phyloP scores from a whole-genome alignment of 2,329 filamentous ascomycete genomes.

The Aspergillus viridinutans region DNA sequence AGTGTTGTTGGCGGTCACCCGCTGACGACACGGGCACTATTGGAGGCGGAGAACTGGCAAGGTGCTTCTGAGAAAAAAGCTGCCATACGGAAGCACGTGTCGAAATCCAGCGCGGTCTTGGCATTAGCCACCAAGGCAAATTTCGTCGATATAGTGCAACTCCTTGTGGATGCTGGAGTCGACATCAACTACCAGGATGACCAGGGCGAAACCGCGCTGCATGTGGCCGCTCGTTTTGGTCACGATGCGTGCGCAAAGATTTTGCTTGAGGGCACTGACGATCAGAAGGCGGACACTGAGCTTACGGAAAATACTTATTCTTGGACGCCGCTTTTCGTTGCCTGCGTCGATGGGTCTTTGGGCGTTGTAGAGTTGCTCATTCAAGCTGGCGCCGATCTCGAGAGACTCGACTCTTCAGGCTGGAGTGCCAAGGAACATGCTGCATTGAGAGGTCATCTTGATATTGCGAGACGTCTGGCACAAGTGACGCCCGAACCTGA shows the following conservation, averaged over 20 bases:
- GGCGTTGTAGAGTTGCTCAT: conserved; percentile 72
- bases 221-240: conserved; percentile 85
- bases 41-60: conserved; percentile 76
- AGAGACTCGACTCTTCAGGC: conserved; percentile 75
- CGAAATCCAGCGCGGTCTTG: conserved; percentile 82
- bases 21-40: conserved; percentile 73
- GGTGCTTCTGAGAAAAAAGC: conserved; percentile 60
- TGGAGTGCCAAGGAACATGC: conserved; percentile 96
- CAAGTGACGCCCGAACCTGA: conserved; percentile 48
- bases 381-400: conserved; percentile 70
- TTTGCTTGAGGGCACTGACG: conserved; percentile 64
- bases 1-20: conserved; percentile 89
- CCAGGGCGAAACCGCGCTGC: conserved; percentile 84
- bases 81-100: conserved; percentile 63
- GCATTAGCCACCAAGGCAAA: conserved; percentile 85
- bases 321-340: conserved; percentile 94
- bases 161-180: conserved; percentile 84
- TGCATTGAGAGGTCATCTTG: conserved; percentile 79
- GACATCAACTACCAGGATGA: conserved; percentile 92
- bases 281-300: conserved; percentile 72
- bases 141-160: conserved; percentile 75
- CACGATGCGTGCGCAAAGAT: conserved; percentile 75
- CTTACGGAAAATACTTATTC: conserved; percentile 77
- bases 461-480: conserved; percentile 68
- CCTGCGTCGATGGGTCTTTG: conserved; percentile 81